Conservation (phyloP, 176 grass and related monocot species). For the Oropetium thomaeum region DNA sequence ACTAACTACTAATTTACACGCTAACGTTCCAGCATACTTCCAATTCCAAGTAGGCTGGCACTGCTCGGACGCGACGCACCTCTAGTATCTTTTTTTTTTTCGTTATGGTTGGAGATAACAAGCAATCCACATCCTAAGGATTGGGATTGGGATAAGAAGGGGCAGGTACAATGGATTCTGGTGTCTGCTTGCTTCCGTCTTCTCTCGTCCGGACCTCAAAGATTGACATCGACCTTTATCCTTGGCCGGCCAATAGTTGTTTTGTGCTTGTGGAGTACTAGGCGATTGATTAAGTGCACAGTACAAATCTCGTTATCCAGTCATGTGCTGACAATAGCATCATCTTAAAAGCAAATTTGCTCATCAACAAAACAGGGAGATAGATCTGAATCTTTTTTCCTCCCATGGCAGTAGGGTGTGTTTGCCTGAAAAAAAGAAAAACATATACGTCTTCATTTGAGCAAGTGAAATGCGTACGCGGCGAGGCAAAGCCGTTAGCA, state of each 20-base stretch:
- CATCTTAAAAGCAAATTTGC: no score
- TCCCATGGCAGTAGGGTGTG: neutral
- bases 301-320: neutral
- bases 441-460: neutral
- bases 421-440: neutral
- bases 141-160: constrained; percentile 29
- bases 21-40: no score
- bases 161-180: constrained; percentile 21
- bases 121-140: constrained; percentile 15
- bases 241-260: constrained; percentile 8
- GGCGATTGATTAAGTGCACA: neutral
- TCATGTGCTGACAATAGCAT: neutral
- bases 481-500: neutral
- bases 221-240: constrained; percentile 29
- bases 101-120: neutral
- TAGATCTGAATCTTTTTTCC: neutral
- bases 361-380: neutral
- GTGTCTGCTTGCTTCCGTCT: constrained; percentile 1
- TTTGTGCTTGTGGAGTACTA: neutral
- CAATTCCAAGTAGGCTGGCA: neutral
- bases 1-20: neutral
- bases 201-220: neutral
- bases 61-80: neutral
- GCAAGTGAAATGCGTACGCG: neutral
- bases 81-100: neutral